A percentile compares a stretch with the other conserved stretches of the same genome.
These are phyloP conservation scores for Backusella parvicylindrica DNA, from an alignment of 192 early-diverging fungal species.

Conservation along the genomic window DNA sequence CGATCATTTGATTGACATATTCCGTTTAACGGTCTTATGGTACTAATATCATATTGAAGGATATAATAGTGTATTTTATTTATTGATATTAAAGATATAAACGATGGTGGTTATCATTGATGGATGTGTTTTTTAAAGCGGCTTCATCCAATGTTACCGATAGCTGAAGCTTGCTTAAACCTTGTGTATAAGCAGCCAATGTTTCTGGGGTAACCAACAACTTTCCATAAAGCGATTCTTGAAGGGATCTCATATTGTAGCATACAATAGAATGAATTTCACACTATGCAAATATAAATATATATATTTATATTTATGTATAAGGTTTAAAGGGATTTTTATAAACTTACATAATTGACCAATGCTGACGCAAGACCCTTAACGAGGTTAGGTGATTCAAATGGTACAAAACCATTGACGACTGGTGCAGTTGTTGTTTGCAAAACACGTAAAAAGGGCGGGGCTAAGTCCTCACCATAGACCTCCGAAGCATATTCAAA, in stretches of 20 bases:
- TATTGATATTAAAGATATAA: slow-evolving; percentile 21
- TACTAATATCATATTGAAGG: too few species aligned
- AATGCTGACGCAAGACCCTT: slow-evolving; percentile 19
- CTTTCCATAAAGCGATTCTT: slow-evolving; percentile 29
- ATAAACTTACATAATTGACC: slow-evolving; percentile 20
- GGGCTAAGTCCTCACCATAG: slow-evolving; percentile 12
- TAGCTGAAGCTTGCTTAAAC: slow-evolving; percentile 1
- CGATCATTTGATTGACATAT: too few species aligned
- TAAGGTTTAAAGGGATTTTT: not conserved
- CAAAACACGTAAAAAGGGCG: slow-evolving; percentile 26
- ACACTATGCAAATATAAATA: slow-evolving; percentile 9
- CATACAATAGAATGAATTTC: slow-evolving; percentile 26
- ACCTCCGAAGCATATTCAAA: slow-evolving; percentile 20
- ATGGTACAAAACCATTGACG: slow-evolving; percentile 5
- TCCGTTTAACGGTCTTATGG: too few species aligned
- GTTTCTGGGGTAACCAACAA: slow-evolving; percentile 22
- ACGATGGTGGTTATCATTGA: slow-evolving; percentile 29
- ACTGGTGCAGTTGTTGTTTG: slow-evolving; percentile 15
- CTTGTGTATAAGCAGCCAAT: slow-evolving; percentile 13
- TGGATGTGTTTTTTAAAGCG: not conserved
- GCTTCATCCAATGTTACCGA: not conserved
- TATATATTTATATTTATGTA: too few species aligned
- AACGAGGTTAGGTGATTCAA: slow-evolving; percentile 27
- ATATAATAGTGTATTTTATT: not conserved
- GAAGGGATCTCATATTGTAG: slow-evolving; percentile 23